Percentiles rank a stretch among this genome's conserved stretches.
phyloP scores from a whole-genome alignment of 495 filamentous ascomycete species.

The Tuber calosporum region DNA sequence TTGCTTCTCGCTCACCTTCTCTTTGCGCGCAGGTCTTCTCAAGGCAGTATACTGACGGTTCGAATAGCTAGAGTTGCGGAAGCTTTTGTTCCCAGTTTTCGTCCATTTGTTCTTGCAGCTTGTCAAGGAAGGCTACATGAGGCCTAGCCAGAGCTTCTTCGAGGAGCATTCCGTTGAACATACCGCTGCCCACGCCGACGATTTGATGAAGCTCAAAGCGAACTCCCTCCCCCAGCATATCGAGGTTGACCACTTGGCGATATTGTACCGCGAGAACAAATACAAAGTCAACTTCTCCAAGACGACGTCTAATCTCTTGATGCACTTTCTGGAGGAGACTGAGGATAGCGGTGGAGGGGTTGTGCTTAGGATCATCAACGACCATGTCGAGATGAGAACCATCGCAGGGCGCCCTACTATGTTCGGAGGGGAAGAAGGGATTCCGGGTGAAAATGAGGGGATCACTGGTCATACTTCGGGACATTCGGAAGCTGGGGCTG shows the following conservation, averaged over 20 bases:
- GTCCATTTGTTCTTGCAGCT: constrained; percentile 85
- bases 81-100: constrained; percentile 85
- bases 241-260: constrained; percentile 59
- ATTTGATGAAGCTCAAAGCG: constrained; percentile 59
- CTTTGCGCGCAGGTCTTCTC: constrained; percentile 39
- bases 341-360: constrained; percentile 68
- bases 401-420: constrained; percentile 53
- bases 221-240: constrained; percentile 72
- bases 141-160: constrained; percentile 66
- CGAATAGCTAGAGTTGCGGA: constrained; percentile 68
- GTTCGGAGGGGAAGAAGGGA: constrained; percentile 54
- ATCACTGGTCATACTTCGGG: constrained; percentile 88
- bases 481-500: constrained; percentile 64
- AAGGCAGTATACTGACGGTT: background rate
- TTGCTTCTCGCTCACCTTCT: background rate
- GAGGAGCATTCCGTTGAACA: constrained; percentile 60
- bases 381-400: constrained; percentile 62
- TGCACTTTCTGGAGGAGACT: constrained; percentile 81
- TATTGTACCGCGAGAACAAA: constrained; percentile 71
- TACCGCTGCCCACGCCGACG: constrained; percentile 64
- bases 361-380: constrained; percentile 67
- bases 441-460: constrained; percentile 77
- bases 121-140: constrained; percentile 61
- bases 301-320: constrained; percentile 66
- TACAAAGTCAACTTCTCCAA: constrained; percentile 81